Evolutionary conservation across 768 basidiomycete species (phyloP).

Genomic region (Holtermanniella nyarrowii): DNA sequence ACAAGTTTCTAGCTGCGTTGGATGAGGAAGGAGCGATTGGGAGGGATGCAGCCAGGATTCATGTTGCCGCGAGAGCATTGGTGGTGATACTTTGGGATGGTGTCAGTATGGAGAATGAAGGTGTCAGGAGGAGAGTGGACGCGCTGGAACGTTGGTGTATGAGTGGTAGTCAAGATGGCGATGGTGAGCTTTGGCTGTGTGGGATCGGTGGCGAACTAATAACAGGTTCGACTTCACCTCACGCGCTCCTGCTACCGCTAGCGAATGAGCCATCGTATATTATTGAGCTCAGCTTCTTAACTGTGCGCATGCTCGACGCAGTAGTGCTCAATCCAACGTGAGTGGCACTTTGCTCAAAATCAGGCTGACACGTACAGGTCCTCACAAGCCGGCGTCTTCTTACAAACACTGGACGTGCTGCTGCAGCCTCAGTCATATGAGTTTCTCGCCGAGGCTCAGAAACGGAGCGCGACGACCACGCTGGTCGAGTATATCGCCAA

Average conservation of each 20-base stretch:
- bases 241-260: background rate
- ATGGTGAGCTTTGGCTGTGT: constrained; percentile 1
- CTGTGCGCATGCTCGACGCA: background rate
- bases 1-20: constrained; percentile 9
- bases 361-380: background rate
- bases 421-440: background rate
- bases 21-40: constrained; percentile 1
- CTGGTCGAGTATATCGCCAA: constrained; percentile 2
- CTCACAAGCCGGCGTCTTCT: background rate
- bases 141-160: constrained; percentile 5
- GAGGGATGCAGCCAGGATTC: constrained; percentile 3
- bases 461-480: background rate
- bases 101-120: constrained; percentile 4
- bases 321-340: background rate
- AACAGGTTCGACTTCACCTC: background rate
- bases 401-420: background rate
- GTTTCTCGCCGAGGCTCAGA: background rate
- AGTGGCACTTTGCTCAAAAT: background rate
- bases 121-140: constrained; percentile 5
- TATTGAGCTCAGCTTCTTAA: background rate
- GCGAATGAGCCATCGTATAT: background rate
- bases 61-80: constrained; percentile 7
- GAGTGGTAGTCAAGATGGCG: constrained; percentile 3
- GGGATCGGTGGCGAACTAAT: background rate
- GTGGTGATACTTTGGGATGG: constrained; percentile 12